A percentile compares a stretch with the other conserved stretches of the same genome.
Evolutionary conservation across 768 basidiomycete species (phyloP).

Genomic region (Sutorius australiensis): DNA sequence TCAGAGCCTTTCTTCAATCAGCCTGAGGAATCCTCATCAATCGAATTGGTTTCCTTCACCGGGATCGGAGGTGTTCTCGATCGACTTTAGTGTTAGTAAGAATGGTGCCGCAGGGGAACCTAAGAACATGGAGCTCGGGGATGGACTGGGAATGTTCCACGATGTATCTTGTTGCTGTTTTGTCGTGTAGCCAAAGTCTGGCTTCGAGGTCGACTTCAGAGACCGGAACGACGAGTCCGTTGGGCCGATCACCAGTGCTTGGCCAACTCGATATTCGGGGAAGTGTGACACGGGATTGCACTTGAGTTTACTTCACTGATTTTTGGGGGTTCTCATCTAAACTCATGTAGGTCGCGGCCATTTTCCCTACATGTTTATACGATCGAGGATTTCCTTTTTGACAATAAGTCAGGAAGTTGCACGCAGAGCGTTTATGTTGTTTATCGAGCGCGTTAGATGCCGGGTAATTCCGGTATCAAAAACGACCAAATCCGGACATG

Average conservation of each 20-base stretch:
- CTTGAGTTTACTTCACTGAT: too few species aligned
- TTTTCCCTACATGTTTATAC: too few species aligned
- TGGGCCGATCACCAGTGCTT: background rate
- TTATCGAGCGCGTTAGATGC: too few species aligned
- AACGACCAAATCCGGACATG: constrained; percentile 15
- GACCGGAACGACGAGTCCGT: background rate
- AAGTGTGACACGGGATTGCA: too few species aligned
- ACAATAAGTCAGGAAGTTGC: too few species aligned
- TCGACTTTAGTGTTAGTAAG: constrained; percentile 31
- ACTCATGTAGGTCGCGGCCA: too few species aligned
- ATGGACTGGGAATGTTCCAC: constrained; percentile 43
- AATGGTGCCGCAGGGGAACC: background rate
- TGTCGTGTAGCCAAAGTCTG: constrained; percentile 28
- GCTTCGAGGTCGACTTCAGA: background rate
- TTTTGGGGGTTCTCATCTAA: too few species aligned
- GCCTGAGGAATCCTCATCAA: constrained; percentile 35
- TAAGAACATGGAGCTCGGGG: background rate
- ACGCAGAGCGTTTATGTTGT: too few species aligned
- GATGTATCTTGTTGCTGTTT: constrained; percentile 50
- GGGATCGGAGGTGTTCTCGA: constrained; percentile 13
- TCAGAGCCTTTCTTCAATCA: constrained; percentile 53
- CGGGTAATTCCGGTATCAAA: background rate
- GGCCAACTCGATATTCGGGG: background rate
- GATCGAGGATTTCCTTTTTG: too few species aligned
- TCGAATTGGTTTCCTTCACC: constrained; percentile 53